Evolutionary conservation across 2,329 filamentous ascomycete genomes (phyloP).

Genomic region (Blumeriella jaapii): DNA sequence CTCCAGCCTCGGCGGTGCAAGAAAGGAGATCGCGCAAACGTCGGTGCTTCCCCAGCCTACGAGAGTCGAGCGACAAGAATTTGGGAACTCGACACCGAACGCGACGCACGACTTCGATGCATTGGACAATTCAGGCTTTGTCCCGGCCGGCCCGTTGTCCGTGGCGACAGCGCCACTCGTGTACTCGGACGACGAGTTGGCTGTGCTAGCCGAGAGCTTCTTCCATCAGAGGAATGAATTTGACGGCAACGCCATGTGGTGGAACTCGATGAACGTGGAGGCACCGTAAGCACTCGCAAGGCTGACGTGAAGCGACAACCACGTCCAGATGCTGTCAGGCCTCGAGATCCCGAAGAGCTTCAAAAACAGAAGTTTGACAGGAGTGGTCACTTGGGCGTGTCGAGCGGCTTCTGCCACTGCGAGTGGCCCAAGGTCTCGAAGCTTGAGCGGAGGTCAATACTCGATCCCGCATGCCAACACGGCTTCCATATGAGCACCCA

Average conservation of each 20-base stretch:
- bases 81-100: conserved; percentile 14
- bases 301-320: too few relatives aligned
- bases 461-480: too few relatives aligned
- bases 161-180: conserved; percentile 8
- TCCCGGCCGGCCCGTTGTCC: background rate
- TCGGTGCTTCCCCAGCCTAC: conserved; percentile 33
- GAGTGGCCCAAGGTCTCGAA: too few relatives aligned
- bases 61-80: conserved; percentile 27
- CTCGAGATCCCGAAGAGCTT: too few relatives aligned
- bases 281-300: too few relatives aligned
- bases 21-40: conserved; percentile 32
- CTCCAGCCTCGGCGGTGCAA: conserved; percentile 19
- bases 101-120: conserved; percentile 13
- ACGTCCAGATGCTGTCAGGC: too few relatives aligned
- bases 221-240: conserved; percentile 31
- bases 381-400: too few relatives aligned
- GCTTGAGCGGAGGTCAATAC: too few relatives aligned
- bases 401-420: too few relatives aligned
- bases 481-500: too few relatives aligned
- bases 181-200: conserved; percentile 32
- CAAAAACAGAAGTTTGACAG: too few relatives aligned
- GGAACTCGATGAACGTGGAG: conserved; percentile 12
- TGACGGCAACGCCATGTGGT: conserved; percentile 21
- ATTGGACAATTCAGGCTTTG: background rate
- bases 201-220: conserved; percentile 36